Evolutionary conservation across 768 basidiomycete genomes (phyloP), one percentile per base, ranked within the genome.

Genomic region (Boletus fagicola): DNA sequence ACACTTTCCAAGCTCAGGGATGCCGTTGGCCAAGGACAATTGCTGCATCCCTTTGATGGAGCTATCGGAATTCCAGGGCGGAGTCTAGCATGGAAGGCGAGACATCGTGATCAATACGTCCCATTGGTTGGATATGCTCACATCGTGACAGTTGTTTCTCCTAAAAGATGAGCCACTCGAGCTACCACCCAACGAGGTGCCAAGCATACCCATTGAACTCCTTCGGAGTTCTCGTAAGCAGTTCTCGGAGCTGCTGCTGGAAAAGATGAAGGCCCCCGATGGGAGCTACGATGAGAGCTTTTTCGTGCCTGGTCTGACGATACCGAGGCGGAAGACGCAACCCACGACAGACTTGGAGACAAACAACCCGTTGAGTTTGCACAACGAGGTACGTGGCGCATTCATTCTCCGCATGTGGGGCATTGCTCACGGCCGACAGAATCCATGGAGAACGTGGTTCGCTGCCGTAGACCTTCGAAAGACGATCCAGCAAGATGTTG

Each of bases 391-490:
- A 54, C 47, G 75, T 38, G 16, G 11, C 22, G 7, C 22, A 24
- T 31, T 42, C 11, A 5, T 40, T 28, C 38, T 43, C 26, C 38
- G 28, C 4, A 4, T 22, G 28, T 40, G 16, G 2, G 22, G 18
- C n/a, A 9, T 44, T 18, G 10, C 49, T 57, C 50, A 58, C 44
- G 12, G 5, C 22, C 45, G 13, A 62, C 47, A 95, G 86, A 97
- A 95, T 73, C 95, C 95, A 11, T 99, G 97, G 97, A 89, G 85
- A 63, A 83, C 85, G 47, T 98, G 94, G 92, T 99, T 98, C 72
- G 78, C 85, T 30, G 83, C 93, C 40, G 80, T 94, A 18, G 97
- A 98, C 57, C 76, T 98, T 39, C 81, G 94, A 36, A 94, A 88
- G 69, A 91, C 85, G 13, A 97, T 99, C 48, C 75, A 84, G 39